These are phyloP conservation scores for Euphorbia corollata DNA, from an alignment of 441 rosid species.

Conservation along the genomic window DNA sequence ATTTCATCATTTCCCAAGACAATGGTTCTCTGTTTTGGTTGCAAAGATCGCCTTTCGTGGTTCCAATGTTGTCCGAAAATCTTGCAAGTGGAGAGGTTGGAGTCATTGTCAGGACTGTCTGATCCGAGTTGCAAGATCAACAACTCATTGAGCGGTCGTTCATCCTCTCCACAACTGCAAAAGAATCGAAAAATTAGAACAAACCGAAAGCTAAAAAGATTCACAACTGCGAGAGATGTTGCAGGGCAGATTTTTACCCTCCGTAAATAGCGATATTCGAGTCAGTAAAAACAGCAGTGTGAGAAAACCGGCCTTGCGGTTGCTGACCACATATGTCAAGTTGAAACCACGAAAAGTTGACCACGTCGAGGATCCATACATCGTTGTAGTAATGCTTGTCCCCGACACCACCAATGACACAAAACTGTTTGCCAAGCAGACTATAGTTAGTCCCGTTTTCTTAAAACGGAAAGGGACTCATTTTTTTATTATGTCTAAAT, in stretches of 20 bases:
- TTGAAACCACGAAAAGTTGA: constrained; percentile 38
- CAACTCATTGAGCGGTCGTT: constrained; percentile 60
- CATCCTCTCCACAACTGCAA: constrained; percentile 66
- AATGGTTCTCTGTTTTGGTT: constrained; percentile 30
- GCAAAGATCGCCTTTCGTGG: constrained; percentile 30
- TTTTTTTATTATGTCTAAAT: too few relatives aligned
- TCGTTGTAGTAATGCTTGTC: constrained; percentile 60
- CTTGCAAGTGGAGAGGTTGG: constrained; percentile 34
- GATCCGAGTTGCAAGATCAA: constrained; percentile 49
- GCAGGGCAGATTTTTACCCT: constrained; percentile 33
- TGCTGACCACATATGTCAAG: constrained; percentile 48
- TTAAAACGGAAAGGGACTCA: neutral
- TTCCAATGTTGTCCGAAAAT: constrained; percentile 42
- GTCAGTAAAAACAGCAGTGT: constrained; percentile 45
- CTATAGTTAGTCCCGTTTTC: neutral
- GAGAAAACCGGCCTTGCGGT: constrained; percentile 75
- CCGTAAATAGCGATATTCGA: constrained; percentile 50
- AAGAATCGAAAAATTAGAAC: neutral
- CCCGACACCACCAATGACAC: constrained; percentile 65
- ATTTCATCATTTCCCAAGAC: constrained; percentile 17
- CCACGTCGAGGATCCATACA: constrained; percentile 54
- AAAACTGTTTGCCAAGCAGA: constrained; percentile 36
- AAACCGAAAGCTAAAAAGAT: neutral
- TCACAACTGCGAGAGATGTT: neutral
- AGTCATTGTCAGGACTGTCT: constrained; percentile 32